phyloP scores from a whole-genome alignment of 129 eudicot genomes.

The Daucus carota region DNA sequence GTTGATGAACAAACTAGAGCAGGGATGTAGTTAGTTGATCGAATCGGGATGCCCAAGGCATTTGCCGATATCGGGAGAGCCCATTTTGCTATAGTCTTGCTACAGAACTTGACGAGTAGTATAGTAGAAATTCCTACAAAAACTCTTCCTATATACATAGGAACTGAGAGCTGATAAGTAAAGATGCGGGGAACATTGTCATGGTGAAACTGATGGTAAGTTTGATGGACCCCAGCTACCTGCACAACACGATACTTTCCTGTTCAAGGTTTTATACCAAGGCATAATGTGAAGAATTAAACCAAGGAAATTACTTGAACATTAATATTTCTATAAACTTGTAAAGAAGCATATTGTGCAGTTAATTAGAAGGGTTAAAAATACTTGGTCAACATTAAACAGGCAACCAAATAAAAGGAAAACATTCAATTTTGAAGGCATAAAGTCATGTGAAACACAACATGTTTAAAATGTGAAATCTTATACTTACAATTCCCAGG shows the following conservation, averaged over 20 bases:
- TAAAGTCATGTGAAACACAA: not conserved
- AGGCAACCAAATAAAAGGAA: not conserved
- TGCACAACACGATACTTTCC: slow-evolving; percentile 18
- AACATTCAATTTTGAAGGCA: not conserved
- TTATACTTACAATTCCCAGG: slow-evolving; percentile 82
- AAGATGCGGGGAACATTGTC: slow-evolving; percentile 64
- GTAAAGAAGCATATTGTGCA: not conserved
- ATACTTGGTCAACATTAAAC: not conserved
- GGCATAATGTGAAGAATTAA: not conserved
- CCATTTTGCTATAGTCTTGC: slow-evolving; percentile 96
- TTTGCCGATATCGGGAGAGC: slow-evolving; percentile 69
- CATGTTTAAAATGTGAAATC: not conserved
- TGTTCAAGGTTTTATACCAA: not conserved
- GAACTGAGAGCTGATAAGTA: slow-evolving; percentile 47
- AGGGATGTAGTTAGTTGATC: slow-evolving; percentile 62
- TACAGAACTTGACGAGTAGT: slow-evolving; percentile 73
- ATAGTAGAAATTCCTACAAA: slow-evolving; percentile 77
- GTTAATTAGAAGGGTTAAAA: not conserved
- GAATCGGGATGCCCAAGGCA: slow-evolving; percentile 65
- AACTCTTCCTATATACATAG: slow-evolving; percentile 56
- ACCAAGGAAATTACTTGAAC: not conserved
- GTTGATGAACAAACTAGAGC: slow-evolving; percentile 33
- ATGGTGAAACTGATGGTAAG: slow-evolving; percentile 81
- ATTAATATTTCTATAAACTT: not conserved
- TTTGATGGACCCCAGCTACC: slow-evolving; percentile 81